Conservation (phyloP, 176 grass and related monocot genomes). For the Aegilops bicornis region DNA sequence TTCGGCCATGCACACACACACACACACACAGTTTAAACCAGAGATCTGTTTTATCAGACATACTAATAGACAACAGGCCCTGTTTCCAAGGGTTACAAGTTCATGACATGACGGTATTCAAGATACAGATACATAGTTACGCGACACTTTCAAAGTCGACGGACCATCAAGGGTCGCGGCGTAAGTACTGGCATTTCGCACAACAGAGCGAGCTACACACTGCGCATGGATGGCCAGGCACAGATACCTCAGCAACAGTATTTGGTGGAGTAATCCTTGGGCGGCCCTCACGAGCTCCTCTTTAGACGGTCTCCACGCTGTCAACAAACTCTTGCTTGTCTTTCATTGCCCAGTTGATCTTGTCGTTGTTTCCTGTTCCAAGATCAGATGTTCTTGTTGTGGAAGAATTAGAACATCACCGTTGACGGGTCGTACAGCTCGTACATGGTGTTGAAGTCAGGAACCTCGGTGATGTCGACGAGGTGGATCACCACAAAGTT, state of each 20-base stretch:
- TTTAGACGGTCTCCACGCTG: constrained; percentile 55
- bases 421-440: constrained; percentile 88
- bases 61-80: no score
- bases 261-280: no score
- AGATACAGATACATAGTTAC: background rate
- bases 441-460: constrained; percentile 90
- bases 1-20: background rate
- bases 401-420: constrained; percentile 85
- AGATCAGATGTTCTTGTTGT: constrained; percentile 94
- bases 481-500: constrained; percentile 80
- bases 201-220: no score
- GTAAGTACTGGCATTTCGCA: no score
- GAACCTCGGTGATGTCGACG: constrained; percentile 76
- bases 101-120: background rate
- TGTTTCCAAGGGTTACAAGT: background rate
- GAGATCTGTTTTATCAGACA: background rate
- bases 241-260: no score
- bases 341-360: constrained; percentile 92
- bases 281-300: constrained; percentile 59
- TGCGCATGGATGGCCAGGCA: no score
- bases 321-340: background rate
- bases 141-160: no score
- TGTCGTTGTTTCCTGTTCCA: constrained; percentile 90
- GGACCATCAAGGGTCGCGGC: background rate
- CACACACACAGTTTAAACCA: background rate